Base-by-base conservation (phyloP, 2,329 filamentous ascomycete species). In the Aspergillus fructus region DNA sequence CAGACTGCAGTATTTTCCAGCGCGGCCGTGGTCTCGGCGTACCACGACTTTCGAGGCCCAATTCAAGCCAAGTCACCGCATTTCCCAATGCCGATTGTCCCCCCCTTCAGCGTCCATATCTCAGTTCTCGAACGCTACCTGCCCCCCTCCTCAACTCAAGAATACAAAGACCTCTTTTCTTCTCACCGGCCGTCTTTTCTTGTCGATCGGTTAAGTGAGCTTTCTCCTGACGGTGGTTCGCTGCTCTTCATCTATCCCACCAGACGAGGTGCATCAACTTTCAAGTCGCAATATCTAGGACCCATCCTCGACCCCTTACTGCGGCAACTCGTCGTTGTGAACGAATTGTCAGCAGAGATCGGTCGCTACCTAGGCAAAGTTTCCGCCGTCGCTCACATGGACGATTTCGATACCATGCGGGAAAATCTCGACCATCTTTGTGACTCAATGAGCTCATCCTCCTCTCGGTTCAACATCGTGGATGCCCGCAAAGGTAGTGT, bases 41-140 rank as follows among this genome's bases (percentile, higher is more conserved):
- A 85, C 68, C 81, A 85, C 62, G 78, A 83, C 59, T 80, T 83
- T 59, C 76, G 78, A 5, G 76, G 79, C 17, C 69, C 80, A 4
- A 77, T 81, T 8, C 68, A 68, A 52, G 59, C 65, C 13, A 67
- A 68, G n/a, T 53, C 68, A 41, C 61, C 72, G n/a, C 77, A 80
- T 43, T 81, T 79, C 12, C 83, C 83, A 11, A 76, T 79, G 55
- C 83, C 84, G 2, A 79, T 86, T 43, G 85, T 86, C 1, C 81
- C 84, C 5, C 85, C 85, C 0, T 79, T 79, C 17, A 84, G 81
- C 49, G 83, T 87, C 59, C 79, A 87, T 54, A 74, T 87, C 41
- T 83, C 84, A 2, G 77, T 87, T 12, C 78, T 88, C 4, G 85
- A 88, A 71, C 81, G 85, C 39, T 88, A 86, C 68, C 84, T 88